phyloP scores from a whole-genome alignment of 192 early-diverging fungal genomes.

The Helicostylum pulchrum region DNA sequence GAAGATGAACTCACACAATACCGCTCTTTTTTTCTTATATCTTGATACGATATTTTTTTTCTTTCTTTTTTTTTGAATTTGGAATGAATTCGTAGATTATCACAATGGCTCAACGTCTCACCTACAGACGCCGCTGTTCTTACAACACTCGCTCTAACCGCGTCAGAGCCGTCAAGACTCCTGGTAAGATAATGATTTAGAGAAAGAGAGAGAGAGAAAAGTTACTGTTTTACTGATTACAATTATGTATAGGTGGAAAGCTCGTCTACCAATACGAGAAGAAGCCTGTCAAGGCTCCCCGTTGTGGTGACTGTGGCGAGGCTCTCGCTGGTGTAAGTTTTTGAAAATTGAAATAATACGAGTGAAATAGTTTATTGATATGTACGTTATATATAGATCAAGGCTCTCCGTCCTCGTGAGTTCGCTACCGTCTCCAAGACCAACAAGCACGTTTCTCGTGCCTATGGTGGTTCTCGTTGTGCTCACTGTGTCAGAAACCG shows the following conservation, averaged over 20 bases:
- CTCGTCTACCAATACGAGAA: constrained; percentile 88
- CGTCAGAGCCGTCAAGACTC: constrained; percentile 83
- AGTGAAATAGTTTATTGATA: background rate
- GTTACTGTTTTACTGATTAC: background rate
- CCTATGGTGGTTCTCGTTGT: constrained; percentile 98
- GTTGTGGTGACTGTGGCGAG: constrained; percentile 96
- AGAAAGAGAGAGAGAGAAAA: background rate
- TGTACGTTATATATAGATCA: constrained; percentile 12
- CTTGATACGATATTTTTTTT: constrained; percentile 2
- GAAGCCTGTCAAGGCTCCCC: constrained; percentile 89
- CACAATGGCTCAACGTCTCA: constrained; percentile 76
- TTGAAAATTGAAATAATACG: background rate
- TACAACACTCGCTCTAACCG: constrained; percentile 93
- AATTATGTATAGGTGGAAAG: constrained; percentile 64
- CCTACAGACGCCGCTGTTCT: constrained; percentile 80
- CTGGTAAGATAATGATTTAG: constrained; percentile 44
- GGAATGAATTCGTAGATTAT: constrained; percentile 7
- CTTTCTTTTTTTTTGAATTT: background rate
- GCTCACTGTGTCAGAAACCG: constrained; percentile 72
- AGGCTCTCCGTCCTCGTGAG: constrained; percentile 86
- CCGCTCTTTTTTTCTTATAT: background rate
- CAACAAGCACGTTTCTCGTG: constrained; percentile 90
- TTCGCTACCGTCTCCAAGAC: constrained; percentile 88
- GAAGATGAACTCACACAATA: background rate
- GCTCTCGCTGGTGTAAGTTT: constrained; percentile 81